Conservation (phyloP, 1,139 yeast species). For the Hansenula sp. region DNA sequence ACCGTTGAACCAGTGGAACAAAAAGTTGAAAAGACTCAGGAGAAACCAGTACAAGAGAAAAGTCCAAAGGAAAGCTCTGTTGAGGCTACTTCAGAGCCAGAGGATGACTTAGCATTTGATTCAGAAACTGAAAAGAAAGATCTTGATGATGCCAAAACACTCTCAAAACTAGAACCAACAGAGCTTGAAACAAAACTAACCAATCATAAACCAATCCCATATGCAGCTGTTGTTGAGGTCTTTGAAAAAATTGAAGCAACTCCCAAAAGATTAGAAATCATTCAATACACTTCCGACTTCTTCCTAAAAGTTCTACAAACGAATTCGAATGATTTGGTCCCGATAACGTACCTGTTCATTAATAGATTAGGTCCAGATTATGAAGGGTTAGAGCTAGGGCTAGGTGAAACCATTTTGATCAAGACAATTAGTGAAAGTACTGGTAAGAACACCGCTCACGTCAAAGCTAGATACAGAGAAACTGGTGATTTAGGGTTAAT, state of each 20-base stretch:
- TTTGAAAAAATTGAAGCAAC: conserved; percentile 78
- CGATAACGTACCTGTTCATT: conserved; percentile 77
- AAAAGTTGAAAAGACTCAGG: background rate
- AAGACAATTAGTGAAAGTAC: conserved; percentile 91
- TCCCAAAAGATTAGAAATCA: conserved; percentile 77
- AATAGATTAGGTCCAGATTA: conserved; percentile 94
- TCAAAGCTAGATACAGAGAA: conserved; percentile 71
- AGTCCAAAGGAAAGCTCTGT: background rate
- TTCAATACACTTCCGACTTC: conserved; percentile 68
- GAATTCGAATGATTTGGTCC: conserved; percentile 58
- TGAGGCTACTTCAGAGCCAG: background rate
- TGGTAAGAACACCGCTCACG: conserved; percentile 69
- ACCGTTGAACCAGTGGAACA: background rate
- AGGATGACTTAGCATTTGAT: conserved; percentile 16
- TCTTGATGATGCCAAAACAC: conserved; percentile 16
- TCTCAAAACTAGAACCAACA: conserved; percentile 4
- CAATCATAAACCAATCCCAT: conserved; percentile 39
- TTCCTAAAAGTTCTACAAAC: conserved; percentile 58
- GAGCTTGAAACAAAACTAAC: conserved; percentile 3
- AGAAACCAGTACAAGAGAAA: background rate
- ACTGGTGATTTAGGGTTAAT: conserved; percentile 90
- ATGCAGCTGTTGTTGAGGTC: conserved; percentile 59
- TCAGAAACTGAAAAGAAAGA: conserved; percentile 22
- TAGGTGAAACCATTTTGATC: conserved; percentile 84
- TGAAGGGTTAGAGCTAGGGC: conserved; percentile 87